Evolutionary conservation across 108 stramenopile genomes (phyloP).

Genomic region (Epipyxis sp.): DNA sequence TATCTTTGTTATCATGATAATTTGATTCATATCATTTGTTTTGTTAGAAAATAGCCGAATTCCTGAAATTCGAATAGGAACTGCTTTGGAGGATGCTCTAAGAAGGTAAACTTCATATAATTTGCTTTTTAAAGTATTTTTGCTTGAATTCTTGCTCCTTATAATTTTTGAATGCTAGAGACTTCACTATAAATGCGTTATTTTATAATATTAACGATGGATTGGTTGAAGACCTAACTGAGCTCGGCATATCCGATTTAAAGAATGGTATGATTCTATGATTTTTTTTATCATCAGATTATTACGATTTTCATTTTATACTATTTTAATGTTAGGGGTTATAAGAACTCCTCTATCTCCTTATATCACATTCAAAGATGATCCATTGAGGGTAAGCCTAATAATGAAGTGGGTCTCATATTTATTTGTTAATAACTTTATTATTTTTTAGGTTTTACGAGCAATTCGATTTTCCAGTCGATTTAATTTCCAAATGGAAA

Average conservation of each 20-base stretch:
- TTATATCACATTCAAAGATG: constrained; percentile 23
- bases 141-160: neutral
- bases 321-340: neutral
- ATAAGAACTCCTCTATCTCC: constrained; percentile 24
- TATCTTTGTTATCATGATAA: neutral
- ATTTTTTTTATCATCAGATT: neutral
- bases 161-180: constrained; percentile 33
- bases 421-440: neutral
- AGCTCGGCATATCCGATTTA: constrained; percentile 70
- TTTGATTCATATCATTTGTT: constrained; percentile 49
- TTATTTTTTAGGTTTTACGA: neutral
- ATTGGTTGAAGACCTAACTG: constrained; percentile 82
- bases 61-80: constrained; percentile 70
- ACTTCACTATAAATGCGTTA: constrained; percentile 89
- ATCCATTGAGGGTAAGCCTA: constrained; percentile 18
- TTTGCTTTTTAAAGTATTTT: neutral
- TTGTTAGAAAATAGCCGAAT: constrained; percentile 79
- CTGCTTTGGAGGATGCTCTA: constrained; percentile 79
- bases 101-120: constrained; percentile 54
- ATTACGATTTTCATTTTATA: neutral
- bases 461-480: constrained; percentile 29
- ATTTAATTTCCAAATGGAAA: neutral
- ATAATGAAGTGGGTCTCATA: no score
- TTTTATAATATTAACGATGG: constrained; percentile 80
- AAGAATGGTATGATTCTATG: constrained; percentile 36